A percentile compares a stretch with the other conserved stretches of the same genome.
These are phyloP conservation scores for Silene noctiflora DNA, from an alignment of 179 eudicot genomes.

Conservation along the genomic window DNA sequence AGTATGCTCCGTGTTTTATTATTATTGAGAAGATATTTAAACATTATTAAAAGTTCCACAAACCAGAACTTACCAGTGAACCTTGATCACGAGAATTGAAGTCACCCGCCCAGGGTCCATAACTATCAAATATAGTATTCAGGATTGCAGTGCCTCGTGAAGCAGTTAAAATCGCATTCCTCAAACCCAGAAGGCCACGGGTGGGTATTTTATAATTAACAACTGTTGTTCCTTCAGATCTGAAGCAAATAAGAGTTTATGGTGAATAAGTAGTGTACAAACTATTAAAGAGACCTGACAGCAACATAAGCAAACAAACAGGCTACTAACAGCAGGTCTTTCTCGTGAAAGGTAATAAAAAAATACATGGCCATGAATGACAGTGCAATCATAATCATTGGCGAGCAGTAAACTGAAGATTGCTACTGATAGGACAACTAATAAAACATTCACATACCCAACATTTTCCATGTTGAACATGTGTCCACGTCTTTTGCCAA, in stretches of 20 bases:
- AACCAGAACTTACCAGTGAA: constrained; percentile 61
- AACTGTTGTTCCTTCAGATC: constrained; percentile 81
- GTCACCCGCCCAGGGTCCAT: constrained; percentile 98
- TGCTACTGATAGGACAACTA: neutral
- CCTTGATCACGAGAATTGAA: constrained; percentile 91
- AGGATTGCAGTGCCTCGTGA: constrained; percentile 97
- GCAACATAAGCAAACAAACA: constrained; percentile 9
- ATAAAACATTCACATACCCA: constrained; percentile 51
- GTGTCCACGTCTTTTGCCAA: constrained; percentile 95
- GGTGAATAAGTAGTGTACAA: constrained; percentile 17
- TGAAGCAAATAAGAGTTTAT: constrained; percentile 22
- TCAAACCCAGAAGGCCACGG: constrained; percentile 90
- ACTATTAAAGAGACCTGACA: neutral
- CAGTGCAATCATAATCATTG: constrained; percentile 1
- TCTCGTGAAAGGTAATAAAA: neutral
- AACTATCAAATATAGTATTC: constrained; percentile 89
- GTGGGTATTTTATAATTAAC: constrained; percentile 90
- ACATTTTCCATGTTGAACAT: constrained; percentile 91
- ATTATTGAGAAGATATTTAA: constrained; percentile 1
- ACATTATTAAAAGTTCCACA: neutral
- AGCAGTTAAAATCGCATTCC: constrained; percentile 90
- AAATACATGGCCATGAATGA: neutral
- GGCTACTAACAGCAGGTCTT: neutral
- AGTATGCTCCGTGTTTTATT: neutral
- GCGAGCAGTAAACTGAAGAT: neutral